A percentile compares a stretch with the other conserved stretches of the same genome.
Conservation (phyloP, 83 land plant species). For the Isoetes engelmannii region DNA sequence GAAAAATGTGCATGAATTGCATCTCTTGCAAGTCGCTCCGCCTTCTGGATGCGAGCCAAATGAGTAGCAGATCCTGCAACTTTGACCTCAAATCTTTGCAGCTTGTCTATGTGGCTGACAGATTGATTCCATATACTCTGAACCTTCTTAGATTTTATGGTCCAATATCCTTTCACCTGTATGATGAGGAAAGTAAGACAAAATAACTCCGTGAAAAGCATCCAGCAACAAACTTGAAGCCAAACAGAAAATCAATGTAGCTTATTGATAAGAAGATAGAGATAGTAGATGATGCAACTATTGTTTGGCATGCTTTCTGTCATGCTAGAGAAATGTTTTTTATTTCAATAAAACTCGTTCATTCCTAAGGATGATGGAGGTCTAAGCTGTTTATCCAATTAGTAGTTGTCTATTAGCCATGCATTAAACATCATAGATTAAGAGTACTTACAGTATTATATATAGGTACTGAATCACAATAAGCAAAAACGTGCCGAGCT, state of each 20-base stretch:
- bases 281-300: no score
- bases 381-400: not conserved
- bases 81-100: slow-evolving; percentile 45
- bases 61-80: slow-evolving; percentile 19
- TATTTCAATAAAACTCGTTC: not conserved
- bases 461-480: slow-evolving; percentile 1
- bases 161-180: not conserved
- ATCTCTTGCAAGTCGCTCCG: slow-evolving; percentile 43
- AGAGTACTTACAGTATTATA: not conserved
- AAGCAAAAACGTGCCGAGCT: slow-evolving; percentile 3
- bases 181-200: no score
- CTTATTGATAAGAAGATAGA: no score
- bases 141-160: not conserved
- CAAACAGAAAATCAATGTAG: no score
- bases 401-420: no score
- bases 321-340: not conserved
- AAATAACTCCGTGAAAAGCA: no score
- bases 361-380: not conserved
- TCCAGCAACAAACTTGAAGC: no score
- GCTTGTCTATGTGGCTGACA: slow-evolving; percentile 33
- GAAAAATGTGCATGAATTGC: slow-evolving; percentile 22
- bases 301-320: no score
- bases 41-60: slow-evolving; percentile 23
- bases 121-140: not conserved
- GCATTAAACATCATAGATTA: not conserved